phyloP scores from a whole-genome alignment of 2,329 filamentous ascomycete species.

The Colletotrichum sp. region DNA sequence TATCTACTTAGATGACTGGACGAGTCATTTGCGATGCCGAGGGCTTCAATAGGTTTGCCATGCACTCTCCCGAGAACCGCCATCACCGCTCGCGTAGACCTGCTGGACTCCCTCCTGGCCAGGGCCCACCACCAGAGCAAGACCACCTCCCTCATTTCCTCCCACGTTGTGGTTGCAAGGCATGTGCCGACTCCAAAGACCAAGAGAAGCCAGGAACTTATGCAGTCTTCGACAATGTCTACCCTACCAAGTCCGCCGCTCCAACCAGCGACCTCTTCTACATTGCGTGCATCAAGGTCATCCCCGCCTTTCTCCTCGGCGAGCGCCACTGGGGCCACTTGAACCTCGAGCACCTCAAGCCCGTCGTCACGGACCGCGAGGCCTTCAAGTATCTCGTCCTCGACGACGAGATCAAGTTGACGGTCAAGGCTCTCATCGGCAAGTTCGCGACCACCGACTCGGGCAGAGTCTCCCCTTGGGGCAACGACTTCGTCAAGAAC shows the following conservation, averaged over 20 bases:
- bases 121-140: constrained; percentile 11
- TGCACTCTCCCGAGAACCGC: constrained; percentile 28
- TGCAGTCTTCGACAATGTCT: constrained; percentile 44
- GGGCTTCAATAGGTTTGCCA: constrained; percentile 41
- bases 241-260: constrained; percentile 38
- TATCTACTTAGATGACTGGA: constrained; percentile 33
- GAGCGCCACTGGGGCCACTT: constrained; percentile 51
- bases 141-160: constrained; percentile 46
- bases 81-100: constrained; percentile 2
- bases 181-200: constrained; percentile 32
- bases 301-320: constrained; percentile 51
- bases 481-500: constrained; percentile 34
- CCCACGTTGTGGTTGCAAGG: constrained; percentile 46
- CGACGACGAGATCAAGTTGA: constrained; percentile 52
- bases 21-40: constrained; percentile 49
- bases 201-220: constrained; percentile 35
- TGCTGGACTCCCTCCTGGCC: not conserved
- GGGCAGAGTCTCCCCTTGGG: constrained; percentile 47
- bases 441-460: constrained; percentile 46
- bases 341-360: constrained; percentile 41
- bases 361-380: constrained; percentile 48
- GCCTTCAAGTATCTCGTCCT: constrained; percentile 57
- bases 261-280: constrained; percentile 50
- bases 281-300: constrained; percentile 45
- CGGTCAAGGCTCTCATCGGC: constrained; percentile 51